phyloP scores from a whole-genome alignment of 345 rosid species.

The Odontarrhena argentea region DNA sequence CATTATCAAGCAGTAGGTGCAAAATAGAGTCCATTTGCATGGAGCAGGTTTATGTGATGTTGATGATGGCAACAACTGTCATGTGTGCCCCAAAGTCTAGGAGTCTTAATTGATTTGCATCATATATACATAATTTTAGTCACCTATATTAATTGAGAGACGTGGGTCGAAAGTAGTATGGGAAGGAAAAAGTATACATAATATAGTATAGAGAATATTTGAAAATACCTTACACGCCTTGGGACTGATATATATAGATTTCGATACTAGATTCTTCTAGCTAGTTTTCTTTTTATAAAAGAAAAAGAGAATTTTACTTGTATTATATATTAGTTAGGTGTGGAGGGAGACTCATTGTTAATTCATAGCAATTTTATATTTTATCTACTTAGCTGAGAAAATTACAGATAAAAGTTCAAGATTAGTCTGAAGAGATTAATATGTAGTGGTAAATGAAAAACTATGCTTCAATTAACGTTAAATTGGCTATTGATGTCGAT shows the following conservation, averaged over 20 bases:
- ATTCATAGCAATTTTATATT: no score
- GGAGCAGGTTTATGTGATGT: constrained; percentile 46
- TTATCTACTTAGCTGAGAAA: no score
- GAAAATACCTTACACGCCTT: background rate
- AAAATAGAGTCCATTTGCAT: constrained; percentile 50
- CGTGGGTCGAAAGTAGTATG: constrained; percentile 1
- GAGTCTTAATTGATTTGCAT: constrained; percentile 36
- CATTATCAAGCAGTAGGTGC: constrained; percentile 47
- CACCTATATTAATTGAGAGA: constrained; percentile 6
- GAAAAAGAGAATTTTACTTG: no score
- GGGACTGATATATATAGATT: no score
- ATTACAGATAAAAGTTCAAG: no score
- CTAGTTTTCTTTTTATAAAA: no score
- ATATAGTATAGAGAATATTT: background rate
- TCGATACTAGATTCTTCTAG: no score
- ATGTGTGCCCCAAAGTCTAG: constrained; percentile 53
- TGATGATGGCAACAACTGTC: constrained; percentile 56
- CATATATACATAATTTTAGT: background rate
- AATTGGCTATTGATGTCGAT: background rate
- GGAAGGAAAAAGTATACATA: background rate
- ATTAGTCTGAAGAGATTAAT: background rate
- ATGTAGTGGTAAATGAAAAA: background rate
- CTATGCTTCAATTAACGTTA: background rate
- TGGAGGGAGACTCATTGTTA: no score
- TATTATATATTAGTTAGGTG: no score